Evolutionary conservation across 2,329 filamentous ascomycete genomes (phyloP), one percentile per base, ranked within the genome.

Genomic region (Fusarium virguliforme): DNA sequence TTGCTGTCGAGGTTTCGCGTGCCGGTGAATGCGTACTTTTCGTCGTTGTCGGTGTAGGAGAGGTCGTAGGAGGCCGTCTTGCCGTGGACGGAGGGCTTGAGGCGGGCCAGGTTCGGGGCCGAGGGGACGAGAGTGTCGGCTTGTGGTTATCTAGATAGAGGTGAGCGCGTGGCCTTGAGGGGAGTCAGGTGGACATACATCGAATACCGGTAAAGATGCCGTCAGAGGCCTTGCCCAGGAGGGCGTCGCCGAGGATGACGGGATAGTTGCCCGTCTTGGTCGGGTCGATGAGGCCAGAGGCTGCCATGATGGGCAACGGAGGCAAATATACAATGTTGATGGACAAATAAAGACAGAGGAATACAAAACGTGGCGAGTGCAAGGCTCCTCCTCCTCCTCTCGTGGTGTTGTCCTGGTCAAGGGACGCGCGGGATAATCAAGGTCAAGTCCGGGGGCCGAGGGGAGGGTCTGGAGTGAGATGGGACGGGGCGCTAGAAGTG

Each of bases 241-340:
- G 81, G 30, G 86, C 86, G 73, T 91, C 89, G 77, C 89, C 90
- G 48, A 91, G 83, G 51, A 91, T 85, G 62, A 91, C 86, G 55
- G 88, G 89, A 75, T 91, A 91, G 75, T 89, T 88, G 64, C 85
- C 88, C 64, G 84, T 82, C 79, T 88, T 86, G 60, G 88, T 89
- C 67, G 89, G 87, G 79, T 91, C 88, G 64, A 91, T 84, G 60
- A 85, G 76, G 72, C 78, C 82, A 77, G 78, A 64, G 70, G 65
- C 62, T 43, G 74, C 79, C 79, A 65, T 58, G 62, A 48, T 54
- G 58, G 60, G 59, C 60, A 57, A 62, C 22, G 18, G 34, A n/a
- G n/a, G 41, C 28, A 8, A 3, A 15, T 28, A 13, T 46, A 46
- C 41, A 46, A 24, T 13, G 28, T 48, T 28, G 15, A n/a, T 24